phyloP scores from a whole-genome alignment of 371 early-diverging fungal species.

The Mucor ambiguus region DNA sequence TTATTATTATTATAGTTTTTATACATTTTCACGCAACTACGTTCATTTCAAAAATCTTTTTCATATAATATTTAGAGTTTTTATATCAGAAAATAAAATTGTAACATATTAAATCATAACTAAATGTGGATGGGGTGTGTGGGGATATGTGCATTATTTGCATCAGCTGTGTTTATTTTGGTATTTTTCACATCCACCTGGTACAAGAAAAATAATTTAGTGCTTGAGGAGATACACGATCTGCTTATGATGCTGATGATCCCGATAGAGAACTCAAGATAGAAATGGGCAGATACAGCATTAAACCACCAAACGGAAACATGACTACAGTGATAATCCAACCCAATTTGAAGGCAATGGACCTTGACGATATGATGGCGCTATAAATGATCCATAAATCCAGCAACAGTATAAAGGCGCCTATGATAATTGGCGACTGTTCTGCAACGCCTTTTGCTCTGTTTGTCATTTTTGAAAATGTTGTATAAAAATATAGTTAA shows the following conservation, averaged over 20 bases:
- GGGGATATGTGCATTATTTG: neutral
- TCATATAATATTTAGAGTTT: conserved; percentile 6
- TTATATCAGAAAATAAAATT: conserved; percentile 5
- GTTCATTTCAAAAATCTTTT: neutral
- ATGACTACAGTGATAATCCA: conserved; percentile 16
- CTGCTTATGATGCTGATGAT: too few species aligned
- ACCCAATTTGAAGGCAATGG: conserved; percentile 17
- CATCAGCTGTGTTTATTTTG: neutral
- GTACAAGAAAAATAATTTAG: neutral
- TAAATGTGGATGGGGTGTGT: neutral
- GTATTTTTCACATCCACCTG: neutral
- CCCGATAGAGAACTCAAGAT: neutral
- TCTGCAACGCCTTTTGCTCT: neutral
- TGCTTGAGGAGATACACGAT: neutral
- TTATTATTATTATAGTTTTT: conserved; percentile 2
- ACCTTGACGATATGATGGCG: conserved; percentile 17
- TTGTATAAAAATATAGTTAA: neutral
- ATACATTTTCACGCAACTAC: conserved; percentile 6
- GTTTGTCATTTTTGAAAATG: neutral
- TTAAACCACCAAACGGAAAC: conserved; percentile 25
- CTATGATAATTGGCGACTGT: conserved; percentile 18
- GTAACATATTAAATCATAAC: conserved; percentile 1
- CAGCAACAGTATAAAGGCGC: conserved; percentile 19
- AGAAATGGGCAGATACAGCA: conserved; percentile 20
- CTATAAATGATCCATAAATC: conserved; percentile 16